Evolutionary conservation across 139 green algal species (phyloP), one percentile per base, ranked within the genome.

Genomic region (Eudorina sp.): DNA sequence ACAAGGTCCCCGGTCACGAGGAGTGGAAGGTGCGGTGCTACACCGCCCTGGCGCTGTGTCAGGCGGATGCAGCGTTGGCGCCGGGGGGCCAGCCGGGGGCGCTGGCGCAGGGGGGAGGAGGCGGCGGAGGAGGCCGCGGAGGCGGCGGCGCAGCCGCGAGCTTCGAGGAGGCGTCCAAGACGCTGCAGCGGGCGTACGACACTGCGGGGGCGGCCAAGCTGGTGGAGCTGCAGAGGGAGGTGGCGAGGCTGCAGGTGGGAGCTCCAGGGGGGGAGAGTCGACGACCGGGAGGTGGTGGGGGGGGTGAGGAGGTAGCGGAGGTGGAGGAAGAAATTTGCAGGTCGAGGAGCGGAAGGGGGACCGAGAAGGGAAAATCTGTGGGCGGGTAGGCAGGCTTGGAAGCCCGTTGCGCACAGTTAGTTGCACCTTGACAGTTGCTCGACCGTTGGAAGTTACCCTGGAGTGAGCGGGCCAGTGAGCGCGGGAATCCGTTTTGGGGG

Each of bases 21-120:
- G 91, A 94, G 62, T 95, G 93, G 93, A 89, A 88, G 38, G 84
- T 91, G 45, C 90, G 89, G 23, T 90, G 91, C 77, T 84, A 93
- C 31, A 91, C 92, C 51, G 84, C 90, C 0, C 89, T 94, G 73
- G 91, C 93, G 13, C 77, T 92, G 40, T 93, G 91, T 51, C 90
- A 93, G 41, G 45, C 84, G 16, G 93, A 91, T 36, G 85, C 48
- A 43, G 38, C 70, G 2, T 36, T 85, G 13, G 88, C 41, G 53
- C 38, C 46, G 58, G 73, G n/a, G 58, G n/a, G 60, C 13, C 60
- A 36, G 60, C 38, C 0, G 53, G 48, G 27, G 51, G 27, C 25
- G 51, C 60, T 0, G 68, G 53, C 9, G 83, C 83, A 5, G 46
- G 36, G 7, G 70, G 68, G 21, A n/a, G 82, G 46, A 8, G 64